Evolutionary conservation across 23 red algal genomes (phyloP).

Genomic region (Gracilaria caudata): DNA sequence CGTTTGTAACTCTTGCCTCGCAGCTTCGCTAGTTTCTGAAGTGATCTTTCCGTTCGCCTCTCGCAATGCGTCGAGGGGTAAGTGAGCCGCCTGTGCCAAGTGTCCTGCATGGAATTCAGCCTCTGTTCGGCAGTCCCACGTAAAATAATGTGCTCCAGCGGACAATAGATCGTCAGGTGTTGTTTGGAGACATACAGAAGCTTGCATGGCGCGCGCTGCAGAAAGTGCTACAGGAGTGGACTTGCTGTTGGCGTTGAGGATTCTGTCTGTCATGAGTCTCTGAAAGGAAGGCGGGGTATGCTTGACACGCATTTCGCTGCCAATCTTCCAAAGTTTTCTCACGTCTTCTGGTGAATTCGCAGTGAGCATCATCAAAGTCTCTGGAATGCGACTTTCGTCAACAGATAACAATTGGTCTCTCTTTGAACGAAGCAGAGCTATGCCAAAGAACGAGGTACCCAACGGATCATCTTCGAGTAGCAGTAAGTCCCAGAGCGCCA

Average conservation of each 20-base stretch:
- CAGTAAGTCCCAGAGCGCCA: slow-evolving; percentile 92
- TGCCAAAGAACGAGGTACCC: slow-evolving; percentile 83
- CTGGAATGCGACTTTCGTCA: slow-evolving; percentile 83
- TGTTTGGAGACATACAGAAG: slow-evolving; percentile 67
- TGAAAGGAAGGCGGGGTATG: slow-evolving; percentile 77
- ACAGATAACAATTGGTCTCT: slow-evolving; percentile 63
- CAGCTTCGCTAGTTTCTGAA: slow-evolving; percentile 46
- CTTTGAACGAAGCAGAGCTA: slow-evolving; percentile 81
- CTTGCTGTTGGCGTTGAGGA: slow-evolving; percentile 40
- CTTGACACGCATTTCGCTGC: slow-evolving; percentile 53
- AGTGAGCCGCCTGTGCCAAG: slow-evolving; percentile 77
- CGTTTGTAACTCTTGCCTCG: slow-evolving; percentile 50
- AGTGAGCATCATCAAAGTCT: slow-evolving; percentile 85
- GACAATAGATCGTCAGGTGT: slow-evolving; percentile 69
- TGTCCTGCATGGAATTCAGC: slow-evolving; percentile 83
- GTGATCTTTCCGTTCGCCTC: slow-evolving; percentile 52
- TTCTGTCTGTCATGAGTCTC: slow-evolving; percentile 68
- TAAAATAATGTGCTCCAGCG: slow-evolving; percentile 71
- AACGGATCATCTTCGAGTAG: slow-evolving; percentile 90
- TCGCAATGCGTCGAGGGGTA: slow-evolving; percentile 85
- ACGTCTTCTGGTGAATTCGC: slow-evolving; percentile 71
- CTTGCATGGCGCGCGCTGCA: slow-evolving; percentile 78
- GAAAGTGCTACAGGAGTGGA: slow-evolving; percentile 39
- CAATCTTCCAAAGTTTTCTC: slow-evolving; percentile 75
- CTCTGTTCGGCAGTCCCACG: slow-evolving; percentile 92